phyloP scores from a whole-genome alignment of 2,329 filamentous ascomycete genomes.

The Fusarium nelsonii region DNA sequence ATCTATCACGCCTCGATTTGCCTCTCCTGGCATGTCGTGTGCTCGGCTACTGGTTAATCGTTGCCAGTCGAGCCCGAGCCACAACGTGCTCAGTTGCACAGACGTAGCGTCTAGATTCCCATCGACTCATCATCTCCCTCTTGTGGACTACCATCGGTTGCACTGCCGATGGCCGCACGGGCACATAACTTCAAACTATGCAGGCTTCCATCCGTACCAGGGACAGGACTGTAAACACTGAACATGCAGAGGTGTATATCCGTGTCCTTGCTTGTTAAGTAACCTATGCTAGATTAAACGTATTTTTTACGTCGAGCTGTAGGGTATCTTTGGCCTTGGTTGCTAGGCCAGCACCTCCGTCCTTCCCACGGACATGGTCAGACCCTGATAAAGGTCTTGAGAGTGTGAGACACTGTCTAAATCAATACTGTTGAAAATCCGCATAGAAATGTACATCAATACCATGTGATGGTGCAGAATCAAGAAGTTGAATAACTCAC shows the following conservation, averaged over 20 bases:
- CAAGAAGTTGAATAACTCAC: not conserved
- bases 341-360: constrained; percentile 3
- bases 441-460: not conserved
- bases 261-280: not conserved
- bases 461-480: not conserved
- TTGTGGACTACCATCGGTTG: constrained; percentile 31
- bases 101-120: constrained; percentile 39
- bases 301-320: not conserved
- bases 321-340: constrained; percentile 11
- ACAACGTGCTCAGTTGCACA: constrained; percentile 39
- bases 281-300: not conserved
- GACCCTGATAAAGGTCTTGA: not conserved
- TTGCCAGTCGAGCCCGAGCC: constrained; percentile 29
- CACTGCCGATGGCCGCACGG: constrained; percentile 28
- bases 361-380: not conserved
- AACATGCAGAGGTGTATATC: not conserved
- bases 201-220: constrained; percentile 23
- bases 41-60: constrained; percentile 30
- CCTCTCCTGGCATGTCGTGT: constrained; percentile 10
- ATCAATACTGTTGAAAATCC: not conserved
- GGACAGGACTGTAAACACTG: not conserved
- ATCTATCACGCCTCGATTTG: constrained; percentile 19
- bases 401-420: not conserved
- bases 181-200: constrained; percentile 34
- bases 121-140: constrained; percentile 22